A percentile compares a stretch with the other conserved stretches of the same genome.
phyloP scores from a whole-genome alignment of 192 early-diverging fungal species.

The Jimgerdemannia flammicorona region DNA sequence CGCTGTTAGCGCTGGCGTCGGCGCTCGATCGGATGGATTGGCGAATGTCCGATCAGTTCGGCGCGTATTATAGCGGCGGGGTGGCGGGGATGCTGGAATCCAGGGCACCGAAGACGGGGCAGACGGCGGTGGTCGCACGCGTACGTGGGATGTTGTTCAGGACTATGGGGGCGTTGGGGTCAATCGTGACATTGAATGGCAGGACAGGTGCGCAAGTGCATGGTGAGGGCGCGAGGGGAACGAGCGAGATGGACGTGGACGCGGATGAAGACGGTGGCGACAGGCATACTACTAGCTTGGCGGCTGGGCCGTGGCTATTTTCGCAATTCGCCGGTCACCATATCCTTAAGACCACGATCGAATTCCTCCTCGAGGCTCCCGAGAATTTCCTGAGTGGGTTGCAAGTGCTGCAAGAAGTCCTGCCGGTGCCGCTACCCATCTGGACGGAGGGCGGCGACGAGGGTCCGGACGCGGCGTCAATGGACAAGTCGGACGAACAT shows the following conservation, averaged over 20 bases:
- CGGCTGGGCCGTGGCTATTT: conserved; percentile 3
- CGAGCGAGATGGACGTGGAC: neutral
- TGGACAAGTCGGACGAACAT: neutral
- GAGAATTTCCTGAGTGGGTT: conserved; percentile 20
- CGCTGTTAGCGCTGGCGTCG: conserved; percentile 14
- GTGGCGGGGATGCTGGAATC: neutral
- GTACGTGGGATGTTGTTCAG: conserved; percentile 14
- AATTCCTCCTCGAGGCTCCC: conserved; percentile 19
- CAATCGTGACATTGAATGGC: neutral
- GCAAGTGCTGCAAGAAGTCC: conserved; percentile 11
- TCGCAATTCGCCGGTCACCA: conserved; percentile 17
- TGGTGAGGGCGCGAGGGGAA: neutral
- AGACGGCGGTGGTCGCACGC: conserved; percentile 11
- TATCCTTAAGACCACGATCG: conserved; percentile 7
- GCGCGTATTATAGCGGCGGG: neutral
- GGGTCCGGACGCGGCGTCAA: neutral
- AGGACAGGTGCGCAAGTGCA: neutral
- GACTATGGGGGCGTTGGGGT: conserved; percentile 8
- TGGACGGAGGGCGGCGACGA: neutral
- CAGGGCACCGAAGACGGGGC: conserved; percentile 12
- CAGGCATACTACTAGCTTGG: neutral
- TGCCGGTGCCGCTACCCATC: conserved; percentile 6
- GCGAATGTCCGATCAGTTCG: conserved; percentile 17
- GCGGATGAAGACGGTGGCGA: neutral
- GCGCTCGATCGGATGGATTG: conserved; percentile 19